Percentiles rank a stretch among this genome's conserved stretches.
Conservation (phyloP, 768 basidiomycete genomes). For the Lyophyllum semitale region DNA sequence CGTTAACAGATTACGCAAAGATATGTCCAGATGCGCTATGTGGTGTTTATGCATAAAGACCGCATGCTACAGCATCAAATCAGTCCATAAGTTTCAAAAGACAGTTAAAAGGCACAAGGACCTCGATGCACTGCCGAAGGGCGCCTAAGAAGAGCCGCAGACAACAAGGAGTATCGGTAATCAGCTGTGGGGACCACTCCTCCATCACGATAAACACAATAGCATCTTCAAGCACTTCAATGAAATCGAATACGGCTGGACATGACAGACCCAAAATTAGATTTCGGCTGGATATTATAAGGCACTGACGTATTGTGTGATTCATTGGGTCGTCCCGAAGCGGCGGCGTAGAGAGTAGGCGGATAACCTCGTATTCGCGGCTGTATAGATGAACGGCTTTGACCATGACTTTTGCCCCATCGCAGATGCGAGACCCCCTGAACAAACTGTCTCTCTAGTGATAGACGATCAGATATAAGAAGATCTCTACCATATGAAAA, state of each 20-base stretch:
- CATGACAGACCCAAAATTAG: conserved; percentile 2
- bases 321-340: conserved; percentile 65
- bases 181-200: conserved; percentile 71
- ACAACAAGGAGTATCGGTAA: conserved; percentile 52
- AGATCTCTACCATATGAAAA: conserved; percentile 12
- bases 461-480: conserved; percentile 12
- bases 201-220: conserved; percentile 79
- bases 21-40: conserved; percentile 75
- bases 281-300: conserved; percentile 3
- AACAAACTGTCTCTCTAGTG: conserved; percentile 74
- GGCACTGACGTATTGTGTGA: conserved; percentile 72
- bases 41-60: conserved; percentile 69
- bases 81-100: background rate
- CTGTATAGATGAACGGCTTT: conserved; percentile 70
- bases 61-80: conserved; percentile 48
- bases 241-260: conserved; percentile 65
- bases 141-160: conserved; percentile 54
- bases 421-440: conserved; percentile 56
- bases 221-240: conserved; percentile 52
- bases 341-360: conserved; percentile 52
- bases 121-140: conserved; percentile 72
- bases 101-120: conserved; percentile 19
- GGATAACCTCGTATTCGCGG: conserved; percentile 63
- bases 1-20: conserved; percentile 66
- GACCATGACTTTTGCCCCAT: conserved; percentile 57